phyloP scores from a whole-genome alignment of 257 asterid genomes.

The Penstemon newberryi region DNA sequence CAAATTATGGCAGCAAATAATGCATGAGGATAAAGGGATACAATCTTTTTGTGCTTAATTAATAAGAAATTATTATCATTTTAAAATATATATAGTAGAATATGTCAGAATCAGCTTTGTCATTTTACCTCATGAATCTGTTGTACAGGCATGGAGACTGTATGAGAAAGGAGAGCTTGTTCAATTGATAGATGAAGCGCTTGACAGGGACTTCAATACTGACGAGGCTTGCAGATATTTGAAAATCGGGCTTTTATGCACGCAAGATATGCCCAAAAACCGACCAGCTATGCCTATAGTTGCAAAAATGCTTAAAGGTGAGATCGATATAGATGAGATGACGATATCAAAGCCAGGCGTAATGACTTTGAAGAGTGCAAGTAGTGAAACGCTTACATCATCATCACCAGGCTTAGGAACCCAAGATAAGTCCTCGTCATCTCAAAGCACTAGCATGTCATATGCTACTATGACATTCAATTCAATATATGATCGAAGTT shows the following conservation, averaged over 20 bases:
- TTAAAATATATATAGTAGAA: neutral
- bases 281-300: constrained; percentile 73
- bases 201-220: constrained; percentile 35
- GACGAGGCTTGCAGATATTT: constrained; percentile 62
- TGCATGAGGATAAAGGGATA: neutral
- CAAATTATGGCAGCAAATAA: neutral
- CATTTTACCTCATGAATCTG: neutral
- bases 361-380: constrained; percentile 31
- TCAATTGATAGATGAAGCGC: constrained; percentile 50
- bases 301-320: constrained; percentile 62
- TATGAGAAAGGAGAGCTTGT: constrained; percentile 50
- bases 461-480: constrained; percentile 61
- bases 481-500: constrained; percentile 57
- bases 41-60: neutral
- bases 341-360: constrained; percentile 57
- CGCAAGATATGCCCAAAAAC: constrained; percentile 57
- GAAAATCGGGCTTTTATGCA: constrained; percentile 64
- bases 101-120: constrained; percentile 1
- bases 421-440: constrained; percentile 42
- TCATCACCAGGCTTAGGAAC: constrained; percentile 34
- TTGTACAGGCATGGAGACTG: constrained; percentile 63
- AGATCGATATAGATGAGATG: constrained; percentile 39
- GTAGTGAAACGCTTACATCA: constrained; percentile 17
- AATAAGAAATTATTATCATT: neutral
- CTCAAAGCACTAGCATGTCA: constrained; percentile 36